Base-by-base conservation (phyloP, 176 grass and related monocot species). In the Eremochloa ophiuroides region DNA sequence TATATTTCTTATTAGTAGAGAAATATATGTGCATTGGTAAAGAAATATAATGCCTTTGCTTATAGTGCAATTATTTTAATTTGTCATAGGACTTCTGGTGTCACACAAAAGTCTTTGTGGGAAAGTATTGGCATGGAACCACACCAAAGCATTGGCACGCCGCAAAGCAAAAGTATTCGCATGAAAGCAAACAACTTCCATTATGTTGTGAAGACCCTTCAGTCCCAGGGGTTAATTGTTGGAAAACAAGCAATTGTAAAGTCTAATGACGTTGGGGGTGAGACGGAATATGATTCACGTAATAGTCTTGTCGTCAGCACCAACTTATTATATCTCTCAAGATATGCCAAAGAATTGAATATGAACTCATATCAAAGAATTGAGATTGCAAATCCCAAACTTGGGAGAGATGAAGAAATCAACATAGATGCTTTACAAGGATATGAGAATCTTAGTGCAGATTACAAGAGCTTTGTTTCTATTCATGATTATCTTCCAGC, bases 331-430 rank as follows among this genome's bases (percentile, higher is more conserved):
- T 85, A 94, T 84, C 84, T 97, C 33, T 62, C 83, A 48, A 90
- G 94, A 29, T 97, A 92, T 84, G 92, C 89, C 74, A 94, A 76
- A 88, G 85, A 86, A 25, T 46, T 97, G 76, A 94, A 92, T 74
- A 73, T 90, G 80, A 97, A 97, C 86, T 88, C 89, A 74, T 92
- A 97, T 73, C 91, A 90, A 83, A 97, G 87, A 79, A 87, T 94
- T 87, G 92, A 94, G 73, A 97, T 97, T 87, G 78, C 75, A 86
- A 97, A 78, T 74, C 85, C 85, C 7, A 87, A 89, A 78, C 66
- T 86, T 66, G 91, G 70, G 34, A 82, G 70, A 39, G 75, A 60
- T 41, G 88, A 39, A 53, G 81, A 87, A 27, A 73, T 22, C 53
- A 62, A 79, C 74, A 64, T 50, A 69, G 73, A 63, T 85, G 46